Base-by-base conservation (phyloP, 805 yeast species). In the Myxozyma lipomycoides region DNA sequence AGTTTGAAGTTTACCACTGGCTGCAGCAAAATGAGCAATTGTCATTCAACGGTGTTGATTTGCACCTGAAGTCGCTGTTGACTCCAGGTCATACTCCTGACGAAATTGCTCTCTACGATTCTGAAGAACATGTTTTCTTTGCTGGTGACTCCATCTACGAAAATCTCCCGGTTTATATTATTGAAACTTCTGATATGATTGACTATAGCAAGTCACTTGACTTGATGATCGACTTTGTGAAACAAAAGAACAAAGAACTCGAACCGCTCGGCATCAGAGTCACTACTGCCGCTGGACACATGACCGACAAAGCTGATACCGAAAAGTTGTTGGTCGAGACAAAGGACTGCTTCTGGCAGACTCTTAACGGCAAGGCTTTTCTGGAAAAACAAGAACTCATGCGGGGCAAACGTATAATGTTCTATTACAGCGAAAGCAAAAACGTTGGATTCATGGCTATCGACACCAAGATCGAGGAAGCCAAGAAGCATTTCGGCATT, bases 111-210 rank as follows among this genome's bases (percentile, higher is more conserved):
- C 46, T 55, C 17, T 55, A 55, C 49, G 59, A 55, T 40, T 43
- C 39, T 15, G 56, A 55, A 35, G 59, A 55, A 46, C 43, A 51
- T 35, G 58, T 55, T 5, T 37, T 55, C 38, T 55, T 47, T 26
- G 59, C 59, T n/a, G 59, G 59, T 17, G 59, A 55, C 43, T 55
- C 59, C 18, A 40, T 55, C n/a, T 55, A 55, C 45, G 59, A 55
- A 43, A 38, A 36, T 22, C 51, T 55, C 24, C 59, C 59, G n/a
- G 35, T 55, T 36, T 55, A 55, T 44, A 55, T 55, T 41, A 55
- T 55, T 49, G 59, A 55, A 35, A 55, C 59, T 19, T 55, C 59
- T n/a, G 43, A 47, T 34, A 51, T 55, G 56, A 9, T 47, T 17
- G 59, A 52, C 35, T 55, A 52, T 30, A 37, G 45, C 39, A 42